Evolutionary conservation across 495 filamentous ascomycete species (phyloP).

Genomic region (Neurospora discreta): DNA sequence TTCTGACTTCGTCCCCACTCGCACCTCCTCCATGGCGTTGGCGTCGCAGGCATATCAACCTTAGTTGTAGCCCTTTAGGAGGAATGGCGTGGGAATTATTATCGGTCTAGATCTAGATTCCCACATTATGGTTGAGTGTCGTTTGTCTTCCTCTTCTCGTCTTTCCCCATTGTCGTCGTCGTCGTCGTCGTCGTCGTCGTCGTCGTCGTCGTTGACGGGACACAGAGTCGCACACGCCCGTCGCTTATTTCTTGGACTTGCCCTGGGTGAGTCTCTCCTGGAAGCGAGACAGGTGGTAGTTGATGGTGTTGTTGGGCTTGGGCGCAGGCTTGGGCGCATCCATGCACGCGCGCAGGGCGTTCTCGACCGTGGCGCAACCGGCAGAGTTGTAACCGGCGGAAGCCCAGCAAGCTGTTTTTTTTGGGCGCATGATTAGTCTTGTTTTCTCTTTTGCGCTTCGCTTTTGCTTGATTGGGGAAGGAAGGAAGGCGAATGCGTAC

Average conservation of each 20-base stretch:
- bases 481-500: slow-evolving; percentile 40
- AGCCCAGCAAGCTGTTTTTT: slow-evolving; percentile 76
- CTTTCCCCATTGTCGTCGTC: background rate
- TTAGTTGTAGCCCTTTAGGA: background rate
- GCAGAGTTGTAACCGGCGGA: slow-evolving; percentile 63
- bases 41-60: too few relatives aligned
- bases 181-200: background rate
- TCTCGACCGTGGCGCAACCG: slow-evolving; percentile 72
- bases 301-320: slow-evolving; percentile 76
- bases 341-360: slow-evolving; percentile 84
- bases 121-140: too few relatives aligned
- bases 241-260: slow-evolving; percentile 43
- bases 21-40: background rate
- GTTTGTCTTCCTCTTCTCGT: too few relatives aligned
- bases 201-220: background rate
- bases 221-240: background rate
- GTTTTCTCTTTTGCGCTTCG: too few relatives aligned
- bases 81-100: too few relatives aligned
- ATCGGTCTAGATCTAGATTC: too few relatives aligned
- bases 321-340: slow-evolving; percentile 61
- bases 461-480: too few relatives aligned
- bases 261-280: slow-evolving; percentile 68
- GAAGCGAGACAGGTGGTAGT: slow-evolving; percentile 84
- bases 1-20: background rate
- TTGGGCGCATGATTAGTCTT: background rate